Evolutionary conservation across 2,329 filamentous ascomycete genomes (phyloP).

Genomic region (Penicillium sp.): DNA sequence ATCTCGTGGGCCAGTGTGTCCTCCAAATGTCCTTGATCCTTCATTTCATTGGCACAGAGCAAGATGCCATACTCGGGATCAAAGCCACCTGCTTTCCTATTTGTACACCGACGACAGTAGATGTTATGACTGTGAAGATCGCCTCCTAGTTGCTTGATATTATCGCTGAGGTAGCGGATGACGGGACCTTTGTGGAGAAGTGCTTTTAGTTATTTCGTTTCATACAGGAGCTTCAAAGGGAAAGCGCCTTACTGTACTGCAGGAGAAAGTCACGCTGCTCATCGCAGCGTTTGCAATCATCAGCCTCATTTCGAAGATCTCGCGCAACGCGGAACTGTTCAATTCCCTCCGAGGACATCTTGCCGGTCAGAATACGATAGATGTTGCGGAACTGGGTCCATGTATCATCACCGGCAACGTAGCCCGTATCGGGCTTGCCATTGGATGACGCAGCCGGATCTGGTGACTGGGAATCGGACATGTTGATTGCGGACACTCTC

Average conservation of each 20-base stretch:
- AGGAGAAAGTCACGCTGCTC: constrained; percentile 80
- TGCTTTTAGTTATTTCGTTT: constrained; percentile 2
- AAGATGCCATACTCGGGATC: constrained; percentile 82
- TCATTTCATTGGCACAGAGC: constrained; percentile 88
- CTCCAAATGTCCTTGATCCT: constrained; percentile 77
- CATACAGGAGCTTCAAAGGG: background rate
- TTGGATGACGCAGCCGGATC: constrained; percentile 19
- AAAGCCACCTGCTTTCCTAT: constrained; percentile 77
- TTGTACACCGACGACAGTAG: constrained; percentile 75
- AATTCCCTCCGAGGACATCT: constrained; percentile 66
- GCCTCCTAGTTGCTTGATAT: constrained; percentile 77
- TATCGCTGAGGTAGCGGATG: constrained; percentile 81
- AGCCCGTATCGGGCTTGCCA: constrained; percentile 35
- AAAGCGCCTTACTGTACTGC: constrained; percentile 58
- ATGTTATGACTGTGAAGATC: constrained; percentile 73
- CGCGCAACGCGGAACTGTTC: constrained; percentile 76
- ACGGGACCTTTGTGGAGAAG: constrained; percentile 58
- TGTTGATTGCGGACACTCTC: constrained; percentile 14
- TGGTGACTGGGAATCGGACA: constrained; percentile 32
- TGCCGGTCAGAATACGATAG: constrained; percentile 76
- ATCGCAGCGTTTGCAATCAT: constrained; percentile 80
- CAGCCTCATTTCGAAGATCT: constrained; percentile 72
- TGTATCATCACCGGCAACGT: constrained; percentile 41
- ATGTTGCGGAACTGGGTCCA: constrained; percentile 72
- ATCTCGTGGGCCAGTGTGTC: constrained; percentile 96